Evolutionary conservation across 306 rosid species (phyloP), one percentile per base, ranked within the genome.

Genomic region (Pueraria montana): DNA sequence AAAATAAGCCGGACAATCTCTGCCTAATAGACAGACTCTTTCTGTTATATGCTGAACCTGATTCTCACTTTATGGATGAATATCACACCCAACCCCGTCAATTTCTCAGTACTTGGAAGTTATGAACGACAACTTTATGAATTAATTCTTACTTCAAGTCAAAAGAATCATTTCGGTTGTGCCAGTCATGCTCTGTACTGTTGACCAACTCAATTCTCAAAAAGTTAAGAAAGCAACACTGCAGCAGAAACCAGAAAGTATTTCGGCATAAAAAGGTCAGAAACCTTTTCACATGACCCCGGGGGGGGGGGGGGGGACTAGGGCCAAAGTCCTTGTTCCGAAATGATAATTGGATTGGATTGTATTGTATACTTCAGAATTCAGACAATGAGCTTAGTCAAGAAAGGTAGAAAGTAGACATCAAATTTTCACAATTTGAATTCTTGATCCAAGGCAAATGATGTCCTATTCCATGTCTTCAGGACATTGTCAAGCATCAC

Each of bases 201-300:
- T 62, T 20, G 69, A 55, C 56, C 26, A 40, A n/a, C n/a, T n/a
- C n/a, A n/a, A n/a, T n/a, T 6, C 20, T 11, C 6, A 46, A 77
- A 20, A 32, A 4, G 30, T 5, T 30, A 34, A 52, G 34, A 26
- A 17, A 24, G 42, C 71, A 72, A n/a, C 63, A 50, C 27, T 42
- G 30, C 38, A 40, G 46, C 71, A 26, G 45, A 67, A 42, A 45
- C 38, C 17, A 27, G 36, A 77, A 70, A 68, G 42, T 59, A 7
- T 20, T 11, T 21, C 4, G 16, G 40, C 61, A 40, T n/a, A 34
- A 7, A 14, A 45, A 24, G 42, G 49, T 43, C 50, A 24, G 42
- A 74, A 74, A 27, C 69, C 74, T 56, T 64, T 74, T 73, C 80
- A 72, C 72, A 64, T 34, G 24, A 48, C n/a, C n/a, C n/a, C n/a